Percentiles rank a stretch among this genome's conserved stretches.
Conservation (phyloP, 257 asterid species). For the Avicennia marina region DNA sequence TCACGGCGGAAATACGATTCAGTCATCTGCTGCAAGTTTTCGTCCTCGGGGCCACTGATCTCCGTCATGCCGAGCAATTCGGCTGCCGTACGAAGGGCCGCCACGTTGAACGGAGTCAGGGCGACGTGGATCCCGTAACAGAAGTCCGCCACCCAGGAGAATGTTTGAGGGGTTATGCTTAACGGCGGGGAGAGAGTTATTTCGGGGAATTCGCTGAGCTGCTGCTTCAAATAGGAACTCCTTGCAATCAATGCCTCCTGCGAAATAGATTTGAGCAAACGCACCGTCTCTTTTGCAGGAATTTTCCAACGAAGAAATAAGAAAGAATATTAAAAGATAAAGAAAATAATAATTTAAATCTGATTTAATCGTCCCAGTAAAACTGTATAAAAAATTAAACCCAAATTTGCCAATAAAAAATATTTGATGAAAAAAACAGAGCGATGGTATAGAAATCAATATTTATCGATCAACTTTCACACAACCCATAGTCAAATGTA, state of each 20-base stretch:
- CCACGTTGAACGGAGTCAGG: constrained; percentile 72
- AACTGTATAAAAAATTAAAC: no score
- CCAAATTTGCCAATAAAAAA: no score
- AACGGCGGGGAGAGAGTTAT: constrained; percentile 79
- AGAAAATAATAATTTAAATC: no score
- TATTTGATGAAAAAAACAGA: no score
- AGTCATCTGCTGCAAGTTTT: constrained; percentile 49
- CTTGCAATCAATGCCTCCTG: constrained; percentile 59
- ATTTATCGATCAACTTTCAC: no score
- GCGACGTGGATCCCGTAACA: constrained; percentile 54
- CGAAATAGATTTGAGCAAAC: no score
- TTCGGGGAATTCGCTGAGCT: constrained; percentile 42
- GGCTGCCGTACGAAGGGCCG: constrained; percentile 76
- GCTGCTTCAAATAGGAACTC: constrained; percentile 59
- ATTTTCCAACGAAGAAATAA: no score
- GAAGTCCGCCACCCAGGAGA: constrained; percentile 56
- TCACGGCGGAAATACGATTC: constrained; percentile 64
- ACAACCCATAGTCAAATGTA: no score
- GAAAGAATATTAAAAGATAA: no score
- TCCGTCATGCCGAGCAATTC: constrained; percentile 69
- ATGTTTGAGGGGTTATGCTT: constrained; percentile 66
- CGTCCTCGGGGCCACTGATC: constrained; percentile 18
- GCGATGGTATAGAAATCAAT: no score
- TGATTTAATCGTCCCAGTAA: no score
- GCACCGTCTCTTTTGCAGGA: no score